These are phyloP conservation scores for Xylaria sp. DNA, from an alignment of 2,329 filamentous ascomycete genomes.

Conservation along the genomic window DNA sequence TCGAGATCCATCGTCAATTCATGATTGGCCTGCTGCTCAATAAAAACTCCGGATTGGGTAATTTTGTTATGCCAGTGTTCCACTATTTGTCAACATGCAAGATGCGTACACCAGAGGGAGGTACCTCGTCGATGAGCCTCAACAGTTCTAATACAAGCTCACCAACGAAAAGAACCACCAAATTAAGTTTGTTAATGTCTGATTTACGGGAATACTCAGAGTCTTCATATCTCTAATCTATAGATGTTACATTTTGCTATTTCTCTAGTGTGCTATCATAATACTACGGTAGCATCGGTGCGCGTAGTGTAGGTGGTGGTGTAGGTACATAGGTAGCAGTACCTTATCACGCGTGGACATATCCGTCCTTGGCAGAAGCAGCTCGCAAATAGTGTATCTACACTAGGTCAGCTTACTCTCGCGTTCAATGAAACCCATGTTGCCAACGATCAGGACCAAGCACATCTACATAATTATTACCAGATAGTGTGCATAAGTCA, in stretches of 20 bases:
- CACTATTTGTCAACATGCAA: conserved; percentile 36
- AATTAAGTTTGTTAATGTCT: background rate
- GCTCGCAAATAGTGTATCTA: conserved; percentile 3
- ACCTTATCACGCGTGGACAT: conserved; percentile 27
- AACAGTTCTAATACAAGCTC: background rate
- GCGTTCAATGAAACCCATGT: conserved; percentile 10
- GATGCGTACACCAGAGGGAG: background rate
- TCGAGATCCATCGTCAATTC: background rate
- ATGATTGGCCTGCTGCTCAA: conserved; percentile 28
- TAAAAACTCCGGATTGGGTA: conserved; percentile 20
- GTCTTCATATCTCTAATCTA: background rate
- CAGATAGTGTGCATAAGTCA: conserved; percentile 21
- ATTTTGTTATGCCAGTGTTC: conserved; percentile 21
- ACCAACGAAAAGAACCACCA: background rate
- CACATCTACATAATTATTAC: background rate
- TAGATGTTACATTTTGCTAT: conserved; percentile 6
- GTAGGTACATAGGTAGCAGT: conserved; percentile 3
- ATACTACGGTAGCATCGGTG: conserved; percentile 23
- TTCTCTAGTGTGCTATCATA: background rate
- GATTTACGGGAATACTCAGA: background rate
- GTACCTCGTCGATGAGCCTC: conserved; percentile 1
- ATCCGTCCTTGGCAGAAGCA: conserved; percentile 24
- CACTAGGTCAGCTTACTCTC: conserved; percentile 32
- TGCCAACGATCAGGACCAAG: conserved; percentile 3
- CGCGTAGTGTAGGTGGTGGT: background rate